Evolutionary conservation across 108 stramenopile genomes (phyloP).

Genomic region (Nannochloropsis gaditana): DNA sequence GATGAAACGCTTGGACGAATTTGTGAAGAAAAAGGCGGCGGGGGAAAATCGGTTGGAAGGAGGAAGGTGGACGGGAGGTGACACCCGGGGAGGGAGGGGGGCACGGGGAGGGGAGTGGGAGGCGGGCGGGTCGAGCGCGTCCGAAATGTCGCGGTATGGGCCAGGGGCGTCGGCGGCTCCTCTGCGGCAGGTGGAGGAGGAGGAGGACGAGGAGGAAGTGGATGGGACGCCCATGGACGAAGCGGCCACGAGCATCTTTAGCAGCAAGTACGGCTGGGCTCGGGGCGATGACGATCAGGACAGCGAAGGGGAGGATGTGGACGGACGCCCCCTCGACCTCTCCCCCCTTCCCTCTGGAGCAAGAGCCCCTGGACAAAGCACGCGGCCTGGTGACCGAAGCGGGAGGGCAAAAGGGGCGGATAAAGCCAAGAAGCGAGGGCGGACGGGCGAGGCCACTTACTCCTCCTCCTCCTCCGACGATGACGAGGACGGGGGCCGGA

Average conservation of each 20-base stretch:
- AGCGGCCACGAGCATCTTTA: background rate
- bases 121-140: background rate
- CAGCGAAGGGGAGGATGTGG: background rate
- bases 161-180: background rate
- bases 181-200: background rate
- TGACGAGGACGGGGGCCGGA: slow-evolving; percentile 27
- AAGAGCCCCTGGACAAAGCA: background rate
- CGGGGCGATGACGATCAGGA: background rate
- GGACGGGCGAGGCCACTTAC: background rate
- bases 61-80: background rate
- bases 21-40: slow-evolving; percentile 33
- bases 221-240: background rate
- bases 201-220: background rate
- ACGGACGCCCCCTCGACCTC: background rate
- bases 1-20: slow-evolving; percentile 41
- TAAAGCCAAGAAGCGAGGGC: background rate
- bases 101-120: background rate
- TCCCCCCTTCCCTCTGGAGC: background rate
- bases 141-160: background rate
- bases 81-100: slow-evolving; percentile 12
- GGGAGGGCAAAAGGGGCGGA: background rate
- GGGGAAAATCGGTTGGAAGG: background rate
- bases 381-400: background rate
- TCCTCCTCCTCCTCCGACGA: slow-evolving; percentile 2
- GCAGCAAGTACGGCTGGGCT: background rate